Percentiles rank a stretch among this genome's conserved stretches.
Conservation (phyloP, 331 rosid genomes). For the Arachis monticola region DNA sequence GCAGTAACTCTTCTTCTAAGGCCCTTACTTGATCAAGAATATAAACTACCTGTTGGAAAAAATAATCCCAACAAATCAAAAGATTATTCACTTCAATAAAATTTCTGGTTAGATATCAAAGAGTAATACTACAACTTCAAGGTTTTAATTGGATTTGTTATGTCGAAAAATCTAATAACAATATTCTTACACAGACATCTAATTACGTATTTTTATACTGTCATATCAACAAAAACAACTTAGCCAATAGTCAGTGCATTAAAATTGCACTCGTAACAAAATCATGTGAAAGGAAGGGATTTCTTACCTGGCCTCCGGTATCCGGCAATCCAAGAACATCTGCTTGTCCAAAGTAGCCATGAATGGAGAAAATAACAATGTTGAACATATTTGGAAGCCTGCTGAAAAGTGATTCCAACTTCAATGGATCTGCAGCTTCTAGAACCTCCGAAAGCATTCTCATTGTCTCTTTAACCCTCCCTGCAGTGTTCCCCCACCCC, state of each 20-base stretch:
- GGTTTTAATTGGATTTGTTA: background rate
- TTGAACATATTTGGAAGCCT: slow-evolving; percentile 86
- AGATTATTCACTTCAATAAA: background rate
- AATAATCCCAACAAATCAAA: slow-evolving; percentile 18
- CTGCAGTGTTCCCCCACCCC: slow-evolving; percentile 93
- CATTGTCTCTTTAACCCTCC: slow-evolving; percentile 79
- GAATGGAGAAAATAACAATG: slow-evolving; percentile 87
- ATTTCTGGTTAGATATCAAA: background rate
- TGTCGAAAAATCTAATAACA: background rate
- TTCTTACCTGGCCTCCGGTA: slow-evolving; percentile 90
- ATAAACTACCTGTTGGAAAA: slow-evolving; percentile 70
- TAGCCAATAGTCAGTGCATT: too few species aligned
- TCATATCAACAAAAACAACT: too few species aligned
- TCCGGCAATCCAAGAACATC: slow-evolving; percentile 96
- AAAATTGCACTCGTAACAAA: background rate
- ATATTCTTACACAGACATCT: background rate
- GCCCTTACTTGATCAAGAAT: slow-evolving; percentile 98
- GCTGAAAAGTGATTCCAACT: slow-evolving; percentile 72
- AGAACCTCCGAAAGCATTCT: slow-evolving; percentile 68
- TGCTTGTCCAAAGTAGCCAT: slow-evolving; percentile 94
- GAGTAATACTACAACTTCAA: background rate
- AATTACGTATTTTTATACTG: background rate
- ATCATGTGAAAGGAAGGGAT: slow-evolving; percentile 17
- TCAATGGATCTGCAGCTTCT: slow-evolving; percentile 76
- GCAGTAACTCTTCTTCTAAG: slow-evolving; percentile 81